These are phyloP conservation scores for Sclerotinia trifoliorum DNA, from an alignment of 2,329 filamentous ascomycete genomes.

Conservation along the genomic window DNA sequence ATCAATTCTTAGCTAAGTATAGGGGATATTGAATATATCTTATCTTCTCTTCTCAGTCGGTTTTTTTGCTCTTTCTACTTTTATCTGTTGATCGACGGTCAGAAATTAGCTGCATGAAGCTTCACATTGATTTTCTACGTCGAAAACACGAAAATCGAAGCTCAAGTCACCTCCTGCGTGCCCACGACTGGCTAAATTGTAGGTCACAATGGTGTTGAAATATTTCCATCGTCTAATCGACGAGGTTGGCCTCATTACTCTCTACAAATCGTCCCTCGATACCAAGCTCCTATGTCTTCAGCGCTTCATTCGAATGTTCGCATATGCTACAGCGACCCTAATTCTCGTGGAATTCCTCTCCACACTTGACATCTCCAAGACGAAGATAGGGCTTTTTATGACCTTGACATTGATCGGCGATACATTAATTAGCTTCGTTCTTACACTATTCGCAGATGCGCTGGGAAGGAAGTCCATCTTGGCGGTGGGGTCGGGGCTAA, in stretches of 20 bases:
- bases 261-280: slow-evolving; percentile 47
- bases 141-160: background rate
- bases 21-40: background rate
- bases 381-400: slow-evolving; percentile 62
- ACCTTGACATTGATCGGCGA: slow-evolving; percentile 62
- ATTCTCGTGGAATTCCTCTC: slow-evolving; percentile 57
- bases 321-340: slow-evolving; percentile 59
- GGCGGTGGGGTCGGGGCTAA: slow-evolving; percentile 52
- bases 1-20: background rate
- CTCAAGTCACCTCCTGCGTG: background rate
- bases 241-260: slow-evolving; percentile 48
- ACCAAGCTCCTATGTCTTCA: slow-evolving; percentile 57
- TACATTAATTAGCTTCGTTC: slow-evolving; percentile 55
- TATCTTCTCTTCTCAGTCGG: background rate
- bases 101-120: slow-evolving; percentile 1
- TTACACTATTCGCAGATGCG: slow-evolving; percentile 58
- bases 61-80: background rate
- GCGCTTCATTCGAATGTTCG: slow-evolving; percentile 61
- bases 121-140: background rate
- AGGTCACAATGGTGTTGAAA: slow-evolving; percentile 30
- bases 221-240: slow-evolving; percentile 32
- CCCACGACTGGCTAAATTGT: background rate
- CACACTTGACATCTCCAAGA: slow-evolving; percentile 50
- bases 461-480: slow-evolving; percentile 56
- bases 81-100: background rate